Evolutionary conservation across 352 stramenopile species (phyloP).

Genomic region (Peronospora farinosa): DNA sequence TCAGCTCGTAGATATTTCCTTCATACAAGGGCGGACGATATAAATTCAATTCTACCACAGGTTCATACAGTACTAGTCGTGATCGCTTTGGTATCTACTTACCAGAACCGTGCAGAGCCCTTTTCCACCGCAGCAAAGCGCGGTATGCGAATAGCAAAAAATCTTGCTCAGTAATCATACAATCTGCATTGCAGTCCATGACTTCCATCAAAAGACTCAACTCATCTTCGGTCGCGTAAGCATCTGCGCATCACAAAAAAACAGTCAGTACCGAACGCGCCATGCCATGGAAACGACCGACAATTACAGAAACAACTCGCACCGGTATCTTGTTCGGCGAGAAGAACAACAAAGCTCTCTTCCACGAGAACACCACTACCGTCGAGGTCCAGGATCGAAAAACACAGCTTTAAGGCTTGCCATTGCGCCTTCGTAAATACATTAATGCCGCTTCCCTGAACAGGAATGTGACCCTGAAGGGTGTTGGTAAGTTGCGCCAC

Average conservation of each 20-base stretch:
- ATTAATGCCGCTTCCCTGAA: constrained; percentile 31
- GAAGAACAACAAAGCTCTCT: constrained; percentile 74
- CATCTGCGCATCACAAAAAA: constrained; percentile 38
- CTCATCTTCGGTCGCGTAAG: constrained; percentile 79
- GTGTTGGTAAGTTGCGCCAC: constrained; percentile 29
- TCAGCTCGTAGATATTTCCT: constrained; percentile 11
- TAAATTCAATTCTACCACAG: constrained; percentile 23
- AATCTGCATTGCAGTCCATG: constrained; percentile 74
- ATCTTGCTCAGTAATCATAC: constrained; percentile 69
- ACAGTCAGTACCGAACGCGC: constrained; percentile 1
- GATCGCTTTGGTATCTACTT: constrained; percentile 9
- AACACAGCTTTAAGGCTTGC: constrained; percentile 73
- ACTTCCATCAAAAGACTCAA: constrained; percentile 70
- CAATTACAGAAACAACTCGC: constrained; percentile 17
- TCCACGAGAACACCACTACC: constrained; percentile 66
- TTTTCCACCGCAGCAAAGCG: constrained; percentile 60
- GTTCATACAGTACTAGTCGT: constrained; percentile 19
- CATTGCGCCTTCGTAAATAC: constrained; percentile 70
- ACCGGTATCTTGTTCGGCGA: constrained; percentile 78
- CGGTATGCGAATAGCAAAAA: constrained; percentile 80
- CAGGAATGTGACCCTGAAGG: constrained; percentile 25
- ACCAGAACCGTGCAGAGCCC: constrained; percentile 28
- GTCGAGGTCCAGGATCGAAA: constrained; percentile 60
- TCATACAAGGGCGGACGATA: constrained; percentile 1
- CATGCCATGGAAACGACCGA: neutral